Evolutionary conservation across 129 eudicot genomes (phyloP).

Genomic region (Chrysanthemum makinoi): DNA sequence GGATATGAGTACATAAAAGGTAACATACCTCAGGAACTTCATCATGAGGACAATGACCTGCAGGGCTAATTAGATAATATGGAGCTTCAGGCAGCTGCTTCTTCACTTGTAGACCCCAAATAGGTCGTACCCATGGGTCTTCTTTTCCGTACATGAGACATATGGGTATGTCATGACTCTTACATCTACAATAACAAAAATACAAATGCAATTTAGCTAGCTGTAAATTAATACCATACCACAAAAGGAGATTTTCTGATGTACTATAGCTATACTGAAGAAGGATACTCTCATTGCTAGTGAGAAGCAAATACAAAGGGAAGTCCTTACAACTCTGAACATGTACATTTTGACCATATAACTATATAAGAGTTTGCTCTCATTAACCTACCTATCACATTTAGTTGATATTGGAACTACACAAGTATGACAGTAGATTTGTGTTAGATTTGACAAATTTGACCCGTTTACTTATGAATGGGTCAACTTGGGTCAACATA

Average conservation of each 20-base stretch:
- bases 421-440: too few species aligned
- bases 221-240: not conserved
- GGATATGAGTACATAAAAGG: not conserved
- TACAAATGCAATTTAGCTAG: not conserved
- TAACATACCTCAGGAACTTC: constrained; percentile 92
- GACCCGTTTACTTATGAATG: too few species aligned
- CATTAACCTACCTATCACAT: too few species aligned
- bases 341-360: too few species aligned
- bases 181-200: constrained; percentile 47
- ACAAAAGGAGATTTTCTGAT: not conserved
- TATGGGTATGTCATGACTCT: constrained; percentile 54
- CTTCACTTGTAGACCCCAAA: constrained; percentile 89
- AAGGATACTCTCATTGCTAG: too few species aligned
- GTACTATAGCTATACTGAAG: not conserved
- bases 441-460: too few species aligned
- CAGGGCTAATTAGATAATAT: constrained; percentile 90
- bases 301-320: too few species aligned
- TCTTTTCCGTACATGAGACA: constrained; percentile 96
- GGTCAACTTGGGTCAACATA: too few species aligned
- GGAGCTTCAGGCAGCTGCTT: constrained; percentile 86
- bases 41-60: constrained; percentile 99
- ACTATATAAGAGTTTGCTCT: too few species aligned
- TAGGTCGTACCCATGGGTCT: constrained; percentile 96
- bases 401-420: too few species aligned
- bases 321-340: too few species aligned